A percentile compares a stretch with the other conserved stretches of the same genome.
These are phyloP conservation scores for Boletus rex-veris DNA, from an alignment of 768 basidiomycete genomes.

Conservation along the genomic window DNA sequence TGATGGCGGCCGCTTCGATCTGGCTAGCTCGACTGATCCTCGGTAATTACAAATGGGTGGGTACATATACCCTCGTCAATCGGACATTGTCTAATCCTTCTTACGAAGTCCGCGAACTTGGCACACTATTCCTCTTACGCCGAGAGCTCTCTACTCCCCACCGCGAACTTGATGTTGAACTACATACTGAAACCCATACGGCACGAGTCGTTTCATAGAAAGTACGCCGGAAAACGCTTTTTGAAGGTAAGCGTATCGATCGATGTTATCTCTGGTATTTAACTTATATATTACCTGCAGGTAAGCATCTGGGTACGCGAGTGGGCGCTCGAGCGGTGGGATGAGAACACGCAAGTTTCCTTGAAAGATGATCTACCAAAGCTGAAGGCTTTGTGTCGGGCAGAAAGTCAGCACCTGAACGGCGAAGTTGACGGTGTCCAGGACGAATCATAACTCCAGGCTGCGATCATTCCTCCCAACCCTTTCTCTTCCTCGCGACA, in stretches of 20 bases:
- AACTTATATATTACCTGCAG: slow-evolving; percentile 35
- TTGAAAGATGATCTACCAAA: slow-evolving; percentile 52
- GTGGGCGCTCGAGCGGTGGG: slow-evolving; percentile 82
- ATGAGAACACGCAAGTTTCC: slow-evolving; percentile 55
- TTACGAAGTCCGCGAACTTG: slow-evolving; percentile 68
- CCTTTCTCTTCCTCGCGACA: slow-evolving; percentile 1
- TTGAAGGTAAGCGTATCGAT: slow-evolving; percentile 57
- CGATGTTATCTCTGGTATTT: not conserved
- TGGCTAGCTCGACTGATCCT: slow-evolving; percentile 84
- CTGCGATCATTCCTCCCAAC: not conserved
- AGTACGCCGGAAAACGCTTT: slow-evolving; percentile 82
- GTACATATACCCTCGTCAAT: slow-evolving; percentile 25
- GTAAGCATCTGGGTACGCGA: slow-evolving; percentile 78
- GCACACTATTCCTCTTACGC: slow-evolving; percentile 86
- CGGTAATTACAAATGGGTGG: slow-evolving; percentile 83
- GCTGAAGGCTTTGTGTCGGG: slow-evolving; percentile 20
- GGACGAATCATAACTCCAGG: slow-evolving; percentile 14
- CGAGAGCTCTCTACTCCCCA: slow-evolving; percentile 74
- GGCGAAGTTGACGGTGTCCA: slow-evolving; percentile 9
- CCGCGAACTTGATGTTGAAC: slow-evolving; percentile 84
- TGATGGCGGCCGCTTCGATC: slow-evolving; percentile 78
- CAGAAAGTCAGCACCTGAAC: slow-evolving; percentile 15
- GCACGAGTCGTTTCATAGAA: slow-evolving; percentile 81
- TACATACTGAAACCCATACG: slow-evolving; percentile 71
- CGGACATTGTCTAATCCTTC: slow-evolving; percentile 10